These are phyloP conservation scores for Escovopsis sp. DNA, from an alignment of 2,329 filamentous ascomycete species.

Conservation along the genomic window DNA sequence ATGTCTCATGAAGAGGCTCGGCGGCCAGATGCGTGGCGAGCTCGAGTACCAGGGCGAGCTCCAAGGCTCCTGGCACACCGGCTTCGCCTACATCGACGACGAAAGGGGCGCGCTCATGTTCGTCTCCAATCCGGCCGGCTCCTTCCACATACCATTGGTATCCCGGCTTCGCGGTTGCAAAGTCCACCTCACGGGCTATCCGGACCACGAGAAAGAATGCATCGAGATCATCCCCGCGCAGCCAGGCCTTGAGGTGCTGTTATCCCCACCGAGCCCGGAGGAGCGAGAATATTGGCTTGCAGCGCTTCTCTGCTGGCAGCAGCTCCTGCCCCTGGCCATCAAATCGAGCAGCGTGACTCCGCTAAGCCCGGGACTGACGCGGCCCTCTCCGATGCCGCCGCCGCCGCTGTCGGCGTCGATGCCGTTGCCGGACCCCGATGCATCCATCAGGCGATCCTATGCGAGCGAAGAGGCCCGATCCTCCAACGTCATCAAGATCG, in stretches of 20 bases:
- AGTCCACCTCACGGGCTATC: conserved; percentile 39
- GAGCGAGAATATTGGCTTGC: conserved; percentile 71
- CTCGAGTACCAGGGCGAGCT: conserved; percentile 54
- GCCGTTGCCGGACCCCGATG: too few relatives aligned
- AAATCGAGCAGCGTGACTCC: conserved; percentile 32
- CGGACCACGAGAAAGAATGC: conserved; percentile 29
- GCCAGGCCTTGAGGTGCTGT: conserved; percentile 42
- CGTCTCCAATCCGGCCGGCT: conserved; percentile 50
- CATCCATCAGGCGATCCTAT: conserved; percentile 24
- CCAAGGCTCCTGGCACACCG: conserved; percentile 48
- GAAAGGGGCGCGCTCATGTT: conserved; percentile 61
- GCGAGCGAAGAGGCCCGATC: conserved; percentile 18
- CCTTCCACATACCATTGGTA: conserved; percentile 52
- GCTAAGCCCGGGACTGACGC: conserved; percentile 18
- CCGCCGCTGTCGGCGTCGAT: too few relatives aligned
- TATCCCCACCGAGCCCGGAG: conserved; percentile 47
- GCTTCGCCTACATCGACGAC: conserved; percentile 66
- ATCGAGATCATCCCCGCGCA: conserved; percentile 38
- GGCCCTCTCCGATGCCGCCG: conserved; percentile 17
- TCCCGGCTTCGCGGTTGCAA: conserved; percentile 60
- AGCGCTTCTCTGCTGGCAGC: conserved; percentile 68
- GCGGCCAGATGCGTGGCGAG: conserved; percentile 66
- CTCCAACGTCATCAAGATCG: conserved; percentile 82
- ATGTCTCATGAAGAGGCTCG: conserved; percentile 60
- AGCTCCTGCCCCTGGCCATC: conserved; percentile 45